phyloP scores from a whole-genome alignment of 2,329 filamentous ascomycete genomes.

The Fusarium haematococcum region DNA sequence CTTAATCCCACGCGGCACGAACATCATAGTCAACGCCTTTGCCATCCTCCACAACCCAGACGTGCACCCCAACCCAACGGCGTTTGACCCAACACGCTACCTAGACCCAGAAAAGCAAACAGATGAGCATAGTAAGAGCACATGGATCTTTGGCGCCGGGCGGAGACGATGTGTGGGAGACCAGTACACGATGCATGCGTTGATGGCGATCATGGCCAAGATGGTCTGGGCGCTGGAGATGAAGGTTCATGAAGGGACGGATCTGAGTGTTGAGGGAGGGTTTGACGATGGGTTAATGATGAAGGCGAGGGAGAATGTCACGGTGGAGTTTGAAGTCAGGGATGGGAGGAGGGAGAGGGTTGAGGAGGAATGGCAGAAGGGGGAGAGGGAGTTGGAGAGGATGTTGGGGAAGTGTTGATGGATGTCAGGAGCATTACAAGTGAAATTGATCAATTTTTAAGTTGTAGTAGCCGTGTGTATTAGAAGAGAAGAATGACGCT shows the following conservation, averaged over 20 bases:
- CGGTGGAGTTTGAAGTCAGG: conserved; percentile 13
- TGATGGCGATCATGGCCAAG: conserved; percentile 54
- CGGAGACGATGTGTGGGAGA: conserved; percentile 61
- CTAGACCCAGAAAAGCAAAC: conserved; percentile 21
- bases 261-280: conserved; percentile 41
- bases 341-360: conserved; percentile 5
- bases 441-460: background rate
- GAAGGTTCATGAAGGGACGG: conserved; percentile 34
- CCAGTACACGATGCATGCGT: conserved; percentile 59
- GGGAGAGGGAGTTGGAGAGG: conserved; percentile 13
- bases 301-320: conserved; percentile 21
- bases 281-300: conserved; percentile 40
- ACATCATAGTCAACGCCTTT: conserved; percentile 52
- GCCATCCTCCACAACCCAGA: conserved; percentile 42
- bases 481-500: background rate
- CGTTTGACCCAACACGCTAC: conserved; percentile 46
- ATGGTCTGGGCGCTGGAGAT: conserved; percentile 63
- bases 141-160: conserved; percentile 61
- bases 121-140: conserved; percentile 30
- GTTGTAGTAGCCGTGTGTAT: background rate
- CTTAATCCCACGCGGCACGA: conserved; percentile 61
- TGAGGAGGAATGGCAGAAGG: conserved; percentile 16
- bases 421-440: background rate
- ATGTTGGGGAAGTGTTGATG: conserved; percentile 2
- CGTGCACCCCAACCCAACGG: conserved; percentile 40